Percentiles rank a stretch among this genome's conserved stretches.
phyloP scores from a whole-genome alignment of 2,329 filamentous ascomycete species.

The Pezicula radicicola region DNA sequence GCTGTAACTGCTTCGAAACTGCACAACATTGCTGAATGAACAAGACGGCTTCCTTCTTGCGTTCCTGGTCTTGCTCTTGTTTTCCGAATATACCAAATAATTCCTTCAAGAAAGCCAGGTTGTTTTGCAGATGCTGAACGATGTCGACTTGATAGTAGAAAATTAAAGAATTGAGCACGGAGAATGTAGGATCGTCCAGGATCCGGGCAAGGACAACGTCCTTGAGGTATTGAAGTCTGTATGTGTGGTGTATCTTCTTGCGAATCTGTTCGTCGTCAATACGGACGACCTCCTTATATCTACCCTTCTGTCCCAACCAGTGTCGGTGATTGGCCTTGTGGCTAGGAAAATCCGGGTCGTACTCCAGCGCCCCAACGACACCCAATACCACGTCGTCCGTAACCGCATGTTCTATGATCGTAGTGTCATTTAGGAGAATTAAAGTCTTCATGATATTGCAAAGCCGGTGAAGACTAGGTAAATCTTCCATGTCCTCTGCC shows the following conservation, averaged over 20 bases:
- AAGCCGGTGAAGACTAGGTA: slow-evolving; percentile 80
- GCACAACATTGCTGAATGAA: slow-evolving; percentile 96
- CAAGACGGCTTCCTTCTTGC: slow-evolving; percentile 89
- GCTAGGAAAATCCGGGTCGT: slow-evolving; percentile 95
- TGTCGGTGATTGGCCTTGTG: slow-evolving; percentile 97
- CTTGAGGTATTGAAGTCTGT: slow-evolving; percentile 93
- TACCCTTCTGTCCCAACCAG: slow-evolving; percentile 82
- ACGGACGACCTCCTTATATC: slow-evolving; percentile 93
- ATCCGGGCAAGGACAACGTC: slow-evolving; percentile 97
- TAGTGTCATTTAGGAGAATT: slow-evolving; percentile 90
- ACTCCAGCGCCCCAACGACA: slow-evolving; percentile 93
- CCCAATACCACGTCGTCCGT: slow-evolving; percentile 86
- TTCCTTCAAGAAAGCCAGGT: slow-evolving; percentile 74
- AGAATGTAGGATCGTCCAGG: slow-evolving; percentile 95
- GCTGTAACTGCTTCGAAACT: slow-evolving; percentile 92
- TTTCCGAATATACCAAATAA: slow-evolving; percentile 82
- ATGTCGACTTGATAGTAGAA: slow-evolving; percentile 99
- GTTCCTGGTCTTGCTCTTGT: slow-evolving; percentile 59
- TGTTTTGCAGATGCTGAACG: slow-evolving; percentile 87
- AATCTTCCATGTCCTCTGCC: slow-evolving; percentile 87
- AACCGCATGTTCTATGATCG: slow-evolving; percentile 91
- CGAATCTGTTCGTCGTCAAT: slow-evolving; percentile 81
- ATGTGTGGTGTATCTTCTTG: slow-evolving; percentile 93
- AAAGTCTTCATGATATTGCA: slow-evolving; percentile 99
- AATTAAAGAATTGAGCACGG: slow-evolving; percentile 93